Evolutionary conservation across 306 rosid genomes (phyloP).

Genomic region (Chamaecrista fasciculata): DNA sequence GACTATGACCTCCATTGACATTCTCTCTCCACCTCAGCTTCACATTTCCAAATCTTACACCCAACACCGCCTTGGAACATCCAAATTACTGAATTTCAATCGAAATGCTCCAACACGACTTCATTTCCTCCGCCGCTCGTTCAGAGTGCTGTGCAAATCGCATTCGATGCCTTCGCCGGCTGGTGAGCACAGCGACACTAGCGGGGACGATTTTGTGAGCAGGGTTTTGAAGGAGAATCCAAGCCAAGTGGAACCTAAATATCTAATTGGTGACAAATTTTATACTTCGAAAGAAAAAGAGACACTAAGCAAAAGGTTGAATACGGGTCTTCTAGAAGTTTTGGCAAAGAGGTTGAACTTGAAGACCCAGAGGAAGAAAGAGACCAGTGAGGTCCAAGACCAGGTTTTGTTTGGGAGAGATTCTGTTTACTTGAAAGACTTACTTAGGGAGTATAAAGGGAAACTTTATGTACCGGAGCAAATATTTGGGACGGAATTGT

Average conservation of each 20-base stretch:
- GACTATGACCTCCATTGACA: slow-evolving; percentile 46
- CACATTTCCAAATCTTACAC: slow-evolving; percentile 44
- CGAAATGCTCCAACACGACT: slow-evolving; percentile 28
- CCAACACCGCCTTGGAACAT: slow-evolving; percentile 31
- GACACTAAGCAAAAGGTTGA: slow-evolving; percentile 43
- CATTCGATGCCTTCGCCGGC: slow-evolving; percentile 32
- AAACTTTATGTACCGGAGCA: slow-evolving; percentile 96
- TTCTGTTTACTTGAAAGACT: slow-evolving; percentile 72
- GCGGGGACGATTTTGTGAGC: slow-evolving; percentile 65
- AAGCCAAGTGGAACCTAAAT: slow-evolving; percentile 86
- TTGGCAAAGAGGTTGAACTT: slow-evolving; percentile 49
- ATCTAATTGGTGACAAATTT: slow-evolving; percentile 62
- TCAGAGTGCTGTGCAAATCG: slow-evolving; percentile 49
- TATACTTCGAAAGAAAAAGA: slow-evolving; percentile 66
- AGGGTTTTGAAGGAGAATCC: slow-evolving; percentile 88
- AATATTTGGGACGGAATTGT: slow-evolving; percentile 50
- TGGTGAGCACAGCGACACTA: slow-evolving; percentile 30
- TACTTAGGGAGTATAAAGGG: slow-evolving; percentile 85
- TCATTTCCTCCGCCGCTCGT: slow-evolving; percentile 38
- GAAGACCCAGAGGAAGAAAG: slow-evolving; percentile 34
- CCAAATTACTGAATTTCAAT: slow-evolving; percentile 34
- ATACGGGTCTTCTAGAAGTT: slow-evolving; percentile 37
- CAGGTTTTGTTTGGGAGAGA: slow-evolving; percentile 34
- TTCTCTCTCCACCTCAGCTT: slow-evolving; percentile 50
- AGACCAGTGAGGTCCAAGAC: slow-evolving; percentile 35